Evolutionary conservation across 129 eudicot genomes (phyloP).

Genomic region (Artemisia argyi): DNA sequence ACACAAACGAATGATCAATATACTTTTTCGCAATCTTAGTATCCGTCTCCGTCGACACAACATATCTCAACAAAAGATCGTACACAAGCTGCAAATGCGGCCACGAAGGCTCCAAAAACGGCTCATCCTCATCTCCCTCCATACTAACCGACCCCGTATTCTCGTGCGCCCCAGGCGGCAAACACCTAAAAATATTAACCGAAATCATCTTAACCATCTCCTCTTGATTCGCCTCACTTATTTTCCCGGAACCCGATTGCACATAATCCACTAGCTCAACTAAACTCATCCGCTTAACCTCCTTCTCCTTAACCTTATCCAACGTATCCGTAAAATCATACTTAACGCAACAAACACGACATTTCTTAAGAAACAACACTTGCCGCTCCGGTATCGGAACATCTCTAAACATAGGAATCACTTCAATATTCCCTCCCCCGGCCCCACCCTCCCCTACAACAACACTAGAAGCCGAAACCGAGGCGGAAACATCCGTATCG

Average conservation of each 20-base stretch:
- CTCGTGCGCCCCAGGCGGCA: constrained; percentile 70
- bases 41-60: constrained; percentile 73
- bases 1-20: constrained; percentile 73
- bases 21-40: constrained; percentile 74
- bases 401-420: constrained; percentile 68
- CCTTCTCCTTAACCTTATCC: constrained; percentile 70
- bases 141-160: constrained; percentile 48
- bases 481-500: constrained; percentile 43
- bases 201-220: constrained; percentile 77
- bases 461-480: constrained; percentile 58
- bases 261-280: constrained; percentile 73
- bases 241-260: constrained; percentile 68
- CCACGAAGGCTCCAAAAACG: constrained; percentile 80
- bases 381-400: constrained; percentile 63
- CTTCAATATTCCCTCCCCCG: constrained; percentile 40
- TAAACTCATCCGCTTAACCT: constrained; percentile 70
- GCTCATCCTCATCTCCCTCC: constrained; percentile 79
- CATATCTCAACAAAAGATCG: constrained; percentile 71
- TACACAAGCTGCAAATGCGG: constrained; percentile 84
- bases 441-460: constrained; percentile 40
- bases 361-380: constrained; percentile 53
- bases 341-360: constrained; percentile 51
- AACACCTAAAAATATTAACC: constrained; percentile 62
- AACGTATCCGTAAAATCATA: constrained; percentile 70
- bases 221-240: constrained; percentile 61